Evolutionary conservation across 1,284 basidiomycete species (phyloP), one percentile per base, ranked within the genome.

Genomic region (Cutaneotrichosporon sp.): DNA sequence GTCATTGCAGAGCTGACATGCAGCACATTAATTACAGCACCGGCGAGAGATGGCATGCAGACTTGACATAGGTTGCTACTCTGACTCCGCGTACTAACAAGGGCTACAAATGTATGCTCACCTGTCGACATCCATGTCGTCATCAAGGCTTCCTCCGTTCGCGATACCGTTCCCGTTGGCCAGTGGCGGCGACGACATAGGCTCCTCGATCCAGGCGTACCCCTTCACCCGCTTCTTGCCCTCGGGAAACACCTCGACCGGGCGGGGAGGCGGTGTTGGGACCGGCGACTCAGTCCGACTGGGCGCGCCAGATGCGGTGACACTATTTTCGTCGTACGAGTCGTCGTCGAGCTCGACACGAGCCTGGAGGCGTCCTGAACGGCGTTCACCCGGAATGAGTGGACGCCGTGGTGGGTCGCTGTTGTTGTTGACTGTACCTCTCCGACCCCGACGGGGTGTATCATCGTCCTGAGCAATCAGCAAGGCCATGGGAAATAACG

Each of bases 311-410:
- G n/a, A n/a, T n/a, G n/a, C n/a, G n/a, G n/a, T n/a, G n/a, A n/a
- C n/a, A n/a, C n/a, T n/a, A n/a, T n/a, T n/a, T n/a, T 47, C 45
- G 31, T 35, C 35, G 29, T 33, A 25, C 27, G 32, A 24, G 14
- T 27, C 39, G 4, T 51, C 49, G 16, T 55, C 57, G 10, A 35
- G 39, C 17, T 45, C 55, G 11, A 32, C 48, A 3, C 49, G 51
- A 2, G 39, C 46, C 11, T 46, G 47, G 12, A 61, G 43, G 20
- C 70, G 58, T 2, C 64, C 64, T 2, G 66, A 69, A 20, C 62
- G 51, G 19, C 69, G 54, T 51, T 72, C 71, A 10, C 71, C 69
- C 0, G 69, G 71, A 19, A 72, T 70, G 22, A 63, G 49, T 0
- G 61, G 62, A 33, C 52, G 38, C 4, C 27, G 45, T 8, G 32